Conservation (phyloP, 2,329 filamentous ascomycete genomes). For the Canariomyces notabilis region DNA sequence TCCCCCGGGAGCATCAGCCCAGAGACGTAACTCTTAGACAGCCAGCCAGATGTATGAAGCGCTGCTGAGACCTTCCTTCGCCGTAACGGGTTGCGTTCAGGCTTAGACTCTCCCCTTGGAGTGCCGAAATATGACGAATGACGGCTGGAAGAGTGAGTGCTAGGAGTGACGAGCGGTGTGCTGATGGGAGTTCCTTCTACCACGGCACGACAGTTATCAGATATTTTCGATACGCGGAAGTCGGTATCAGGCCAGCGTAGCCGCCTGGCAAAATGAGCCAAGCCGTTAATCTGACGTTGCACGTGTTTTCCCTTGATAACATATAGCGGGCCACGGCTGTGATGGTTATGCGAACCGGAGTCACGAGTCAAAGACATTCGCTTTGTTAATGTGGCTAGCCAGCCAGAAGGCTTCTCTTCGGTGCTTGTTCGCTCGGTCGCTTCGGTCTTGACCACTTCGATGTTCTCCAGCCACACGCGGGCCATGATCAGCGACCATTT, state of each 20-base stretch:
- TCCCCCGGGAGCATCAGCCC: conserved; percentile 62
- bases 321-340: conserved; percentile 36
- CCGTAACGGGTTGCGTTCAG: conserved; percentile 36
- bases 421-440: conserved; percentile 24
- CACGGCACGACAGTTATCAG: conserved; percentile 42
- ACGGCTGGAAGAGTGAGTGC: conserved; percentile 33
- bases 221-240: conserved; percentile 43
- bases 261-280: conserved; percentile 59
- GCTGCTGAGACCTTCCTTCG: conserved; percentile 53
- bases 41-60: conserved; percentile 57
- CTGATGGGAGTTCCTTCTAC: conserved; percentile 39
- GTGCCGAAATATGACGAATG: conserved; percentile 45
- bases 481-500: conserved; percentile 64
- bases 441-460: conserved; percentile 49
- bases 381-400: conserved; percentile 55
- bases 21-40: conserved; percentile 63
- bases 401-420: conserved; percentile 37
- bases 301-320: conserved; percentile 51
- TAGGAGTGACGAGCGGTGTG: conserved; percentile 34
- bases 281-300: conserved; percentile 54
- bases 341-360: conserved; percentile 33
- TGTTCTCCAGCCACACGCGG: conserved; percentile 63
- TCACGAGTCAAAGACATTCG: conserved; percentile 44
- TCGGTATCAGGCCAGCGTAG: conserved; percentile 60
- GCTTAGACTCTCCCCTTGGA: conserved; percentile 19